Evolutionary conservation across 2,329 filamentous ascomycete species (phyloP), one percentile per base, ranked within the genome.

Genomic region (Venturia carpophila): DNA sequence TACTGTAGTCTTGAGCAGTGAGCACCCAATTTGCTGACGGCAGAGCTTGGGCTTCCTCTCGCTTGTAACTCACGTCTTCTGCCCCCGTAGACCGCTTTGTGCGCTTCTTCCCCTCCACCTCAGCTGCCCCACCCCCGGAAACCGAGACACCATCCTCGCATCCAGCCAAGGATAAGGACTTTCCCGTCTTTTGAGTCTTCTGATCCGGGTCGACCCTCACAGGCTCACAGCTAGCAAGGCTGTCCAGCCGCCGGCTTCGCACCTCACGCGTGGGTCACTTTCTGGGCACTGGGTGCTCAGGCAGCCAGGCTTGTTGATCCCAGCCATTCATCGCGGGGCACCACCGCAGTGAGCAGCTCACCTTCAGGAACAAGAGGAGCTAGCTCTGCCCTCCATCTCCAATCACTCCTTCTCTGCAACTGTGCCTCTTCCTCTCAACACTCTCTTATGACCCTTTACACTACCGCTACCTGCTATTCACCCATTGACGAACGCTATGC

Each of bases 371-470:
- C 52, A n/a, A 52, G 47, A 52, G 21, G 21, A 52, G 24, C 47
- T 52, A 52, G 47, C 21, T 52, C 13, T 37, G 39, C 56, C 56
- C 34, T 60, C 30, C 56, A 19, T 43, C 43, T 34, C 43, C 13
- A 47, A 52, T n/a, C 61, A 47, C 61, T 63, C 37, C 60, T 30
- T 47, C 61, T 52, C 42, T 47, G 34, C 15, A 52, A 30, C 61
- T 17, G 42, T n/a, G n/a, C 43, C n/a, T 63, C 34, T 63, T 49
- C 42, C 24, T 63, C 41, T 52, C 61, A 21, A 27, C 43, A 24
- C 37, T 64, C 27, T 37, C 63, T 64, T 39, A 64, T 64, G 63
- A 49, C 49, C 47, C 13, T 56, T 34, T 60, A 42, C 63, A 64
- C 34, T 49, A 19, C 30, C 63, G 39, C 37, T 34, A 17, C n/a